Evolutionary conservation across 1,284 basidiomycete genomes (phyloP), one percentile per base, ranked within the genome.

Genomic region (Tremellales sp.): DNA sequence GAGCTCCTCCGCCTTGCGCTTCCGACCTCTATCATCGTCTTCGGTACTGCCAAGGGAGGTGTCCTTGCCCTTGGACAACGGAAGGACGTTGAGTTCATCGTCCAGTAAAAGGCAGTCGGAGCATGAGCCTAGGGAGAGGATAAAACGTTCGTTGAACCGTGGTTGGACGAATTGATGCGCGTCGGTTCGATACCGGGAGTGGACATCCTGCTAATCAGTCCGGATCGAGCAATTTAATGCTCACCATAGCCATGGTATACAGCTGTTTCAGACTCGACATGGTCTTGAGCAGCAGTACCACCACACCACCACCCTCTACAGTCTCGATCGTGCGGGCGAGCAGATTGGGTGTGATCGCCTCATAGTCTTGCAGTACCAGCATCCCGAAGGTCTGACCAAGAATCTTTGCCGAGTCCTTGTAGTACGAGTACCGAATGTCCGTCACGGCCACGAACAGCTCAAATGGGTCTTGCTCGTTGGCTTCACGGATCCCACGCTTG

Each of bases 401-500:
- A 56, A 96, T 90, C 74, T 94, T 94, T 51, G 93, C 84, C 0
- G 90, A 91, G 66, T 97, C 92, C 71, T 94, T 96, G 78, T 96
- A 88, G 75, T 87, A 86, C 41, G 87, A 89, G 78, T 99, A 98
- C 55, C 94, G 85, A 52, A 99, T 97, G 71, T 99, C 94, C 7
- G 96, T 98, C n/a, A 97, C 91, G 3, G 89, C 88, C 22, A 98
- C 86, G 67, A 99, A 98, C 48, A 98, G 88, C 77, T 98, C 96
- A 67, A 99, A 98, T 1, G 96, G 94, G 70, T 90, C 85, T 70
- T 94, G 90, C 52, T 97, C 90, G 67, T 94, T 94, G 22, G 88
- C 84, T 65, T 99, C 94, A 21, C 94, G 81, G 42, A 93, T 83
- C 6, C 94, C 93, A 24, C 90, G 83, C 75, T 97, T 96, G 35